Conservation (phyloP, 129 eudicot genomes). For the Escallonia herrerae region DNA sequence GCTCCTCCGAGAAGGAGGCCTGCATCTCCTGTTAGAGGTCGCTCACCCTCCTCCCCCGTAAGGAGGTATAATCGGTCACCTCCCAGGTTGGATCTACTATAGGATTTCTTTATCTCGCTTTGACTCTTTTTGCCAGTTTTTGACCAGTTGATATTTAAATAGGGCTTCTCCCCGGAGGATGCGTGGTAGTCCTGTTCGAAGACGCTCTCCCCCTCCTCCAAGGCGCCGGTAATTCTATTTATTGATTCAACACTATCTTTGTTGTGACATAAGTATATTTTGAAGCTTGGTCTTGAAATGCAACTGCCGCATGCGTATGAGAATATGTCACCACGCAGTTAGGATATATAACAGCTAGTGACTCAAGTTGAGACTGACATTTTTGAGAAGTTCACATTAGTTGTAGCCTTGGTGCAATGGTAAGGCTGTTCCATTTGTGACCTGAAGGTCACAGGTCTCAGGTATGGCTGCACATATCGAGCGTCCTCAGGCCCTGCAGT, state of each 20-base stretch:
- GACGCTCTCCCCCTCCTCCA: constrained; percentile 1
- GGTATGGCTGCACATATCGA: no score
- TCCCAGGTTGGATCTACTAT: constrained; percentile 34
- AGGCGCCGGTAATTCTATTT: not conserved
- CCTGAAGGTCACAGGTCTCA: no score
- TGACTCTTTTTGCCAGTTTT: not conserved
- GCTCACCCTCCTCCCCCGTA: constrained; percentile 6
- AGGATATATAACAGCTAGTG: constrained; percentile 48
- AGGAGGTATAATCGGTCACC: constrained; percentile 51
- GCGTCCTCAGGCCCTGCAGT: no score
- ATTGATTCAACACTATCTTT: not conserved
- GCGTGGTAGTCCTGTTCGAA: constrained; percentile 3
- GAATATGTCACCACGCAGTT: constrained; percentile 12
- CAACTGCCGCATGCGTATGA: not conserved
- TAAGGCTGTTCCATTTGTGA: no score
- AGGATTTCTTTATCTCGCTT: not conserved
- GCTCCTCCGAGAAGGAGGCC: not conserved
- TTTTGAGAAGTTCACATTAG: no score
- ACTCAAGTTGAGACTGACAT: constrained; percentile 30
- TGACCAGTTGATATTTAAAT: not conserved
- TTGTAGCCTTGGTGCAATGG: no score
- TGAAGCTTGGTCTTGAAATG: not conserved
- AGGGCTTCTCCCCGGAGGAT: constrained; percentile 25
- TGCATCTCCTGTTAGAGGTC: not conserved
- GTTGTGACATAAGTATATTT: no score